Percentiles rank a stretch among this genome's conserved stretches.
Evolutionary conservation across 163 green algal species (phyloP).

Genomic region (Coccomyxa subellipsoidea): DNA sequence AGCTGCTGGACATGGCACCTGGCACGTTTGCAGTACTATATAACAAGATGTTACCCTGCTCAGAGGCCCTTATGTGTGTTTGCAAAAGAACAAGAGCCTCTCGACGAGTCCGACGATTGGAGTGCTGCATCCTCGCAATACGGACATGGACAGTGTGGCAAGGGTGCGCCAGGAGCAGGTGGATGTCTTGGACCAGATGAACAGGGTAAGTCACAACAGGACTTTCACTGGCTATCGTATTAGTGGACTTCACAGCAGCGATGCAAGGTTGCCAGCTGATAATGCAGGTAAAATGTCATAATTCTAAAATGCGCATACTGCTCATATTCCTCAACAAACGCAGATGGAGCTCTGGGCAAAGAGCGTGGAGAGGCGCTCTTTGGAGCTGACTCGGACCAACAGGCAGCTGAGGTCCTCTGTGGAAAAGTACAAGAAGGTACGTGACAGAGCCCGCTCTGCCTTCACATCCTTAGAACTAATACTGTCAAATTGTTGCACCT

Average conservation of each 20-base stretch:
- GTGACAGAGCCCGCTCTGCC: too few relatives aligned
- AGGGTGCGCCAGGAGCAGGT: not conserved
- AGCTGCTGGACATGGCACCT: too few relatives aligned
- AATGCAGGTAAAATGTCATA: not conserved
- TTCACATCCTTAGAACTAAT: too few relatives aligned
- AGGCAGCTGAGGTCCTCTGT: conserved; percentile 5
- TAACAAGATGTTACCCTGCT: not conserved
- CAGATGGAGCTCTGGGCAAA: conserved; percentile 23
- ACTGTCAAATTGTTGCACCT: not conserved
- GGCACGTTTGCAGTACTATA: not conserved
- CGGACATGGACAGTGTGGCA: not conserved
- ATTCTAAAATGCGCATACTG: not conserved
- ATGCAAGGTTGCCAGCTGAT: not conserved
- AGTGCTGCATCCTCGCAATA: not conserved
- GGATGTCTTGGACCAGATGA: conserved; percentile 16
- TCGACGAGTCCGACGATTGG: not conserved
- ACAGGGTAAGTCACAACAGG: not conserved
- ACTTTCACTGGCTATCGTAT: not conserved
- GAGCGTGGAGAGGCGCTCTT: conserved; percentile 9
- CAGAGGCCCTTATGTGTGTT: not conserved
- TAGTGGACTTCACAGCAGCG: not conserved
- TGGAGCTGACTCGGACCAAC: conserved; percentile 18
- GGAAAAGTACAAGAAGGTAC: conserved; percentile 14
- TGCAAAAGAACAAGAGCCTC: not conserved
- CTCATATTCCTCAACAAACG: too few relatives aligned